Evolutionary conservation across 2,329 filamentous ascomycete genomes (phyloP), one percentile per base, ranked within the genome.

Genomic region (Fusarium staphyleae): DNA sequence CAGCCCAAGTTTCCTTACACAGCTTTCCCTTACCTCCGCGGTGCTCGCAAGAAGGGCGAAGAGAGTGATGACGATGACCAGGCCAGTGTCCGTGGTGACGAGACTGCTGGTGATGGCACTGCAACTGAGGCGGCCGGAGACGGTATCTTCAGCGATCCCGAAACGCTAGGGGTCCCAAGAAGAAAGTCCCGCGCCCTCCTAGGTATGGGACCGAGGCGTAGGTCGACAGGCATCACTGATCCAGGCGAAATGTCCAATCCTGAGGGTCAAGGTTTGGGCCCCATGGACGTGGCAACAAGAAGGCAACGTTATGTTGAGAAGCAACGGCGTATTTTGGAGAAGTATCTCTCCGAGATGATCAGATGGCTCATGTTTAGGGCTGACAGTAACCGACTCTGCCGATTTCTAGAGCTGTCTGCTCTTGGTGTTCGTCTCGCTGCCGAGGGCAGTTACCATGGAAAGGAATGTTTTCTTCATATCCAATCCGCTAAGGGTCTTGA

Each of bases 391-490:
- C 87, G 95, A 9, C 80, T 99, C 4, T 99, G 95, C 76, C 95
- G 96, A 61, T 99, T 99, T 71, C 79, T 99, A 2, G 95, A 99
- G 71, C 79, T 99, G 8, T 99, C 95, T 15, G 93, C 96, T 1
- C 81, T 99, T 5, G 95, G 95, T 16, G 92, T 99, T 42, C 87
- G 96, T 40, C 83, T 99, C 42, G 95, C 95, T 18, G 92, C 93
- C 0, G 96, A 99, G 74, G 93, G 92, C 22, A 96, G 93, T 66
- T 98, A 97, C 67, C 95, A 99, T 70, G 96, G 95, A 53, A 99
- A 99, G 73, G 96, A 99, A 74, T 96, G 95, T 13, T 93, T 90
- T 70, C 80, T 99, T 62, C 87, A 96, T 64, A 96, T 99, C 60
- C 90, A 96, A 66, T 96, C 91, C 5, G 88, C 89, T 13, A 96